phyloP scores from a whole-genome alignment of 179 eudicot genomes.

The Silene vulgaris region DNA sequence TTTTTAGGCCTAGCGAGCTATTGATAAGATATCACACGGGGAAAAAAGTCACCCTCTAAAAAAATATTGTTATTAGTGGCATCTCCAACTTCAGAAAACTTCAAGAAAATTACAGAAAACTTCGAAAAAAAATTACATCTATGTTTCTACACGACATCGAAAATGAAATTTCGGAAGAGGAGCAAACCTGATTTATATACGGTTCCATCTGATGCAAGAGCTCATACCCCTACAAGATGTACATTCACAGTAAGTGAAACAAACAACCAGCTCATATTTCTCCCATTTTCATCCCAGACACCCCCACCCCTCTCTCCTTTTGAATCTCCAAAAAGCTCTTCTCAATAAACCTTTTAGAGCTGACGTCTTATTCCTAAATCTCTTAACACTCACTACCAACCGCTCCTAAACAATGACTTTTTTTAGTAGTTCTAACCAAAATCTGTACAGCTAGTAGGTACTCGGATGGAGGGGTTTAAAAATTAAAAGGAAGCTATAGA shows the following conservation, averaged over 20 bases:
- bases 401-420: too few relatives aligned
- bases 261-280: constrained; percentile 12
- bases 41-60: not conserved
- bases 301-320: too few relatives aligned
- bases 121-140: not conserved
- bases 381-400: too few relatives aligned
- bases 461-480: not conserved
- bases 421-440: not conserved
- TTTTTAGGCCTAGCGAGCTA: not conserved
- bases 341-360: too few relatives aligned
- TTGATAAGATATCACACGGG: not conserved
- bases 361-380: too few relatives aligned
- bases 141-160: not conserved
- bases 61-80: not conserved
- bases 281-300: not conserved
- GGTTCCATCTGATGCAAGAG: constrained; percentile 99
- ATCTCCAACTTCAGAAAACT: too few relatives aligned
- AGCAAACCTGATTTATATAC: constrained; percentile 82
- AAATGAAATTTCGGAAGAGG: not conserved
- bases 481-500: not conserved
- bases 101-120: too few relatives aligned
- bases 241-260: constrained; percentile 13
- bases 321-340: too few relatives aligned
- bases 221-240: constrained; percentile 73
- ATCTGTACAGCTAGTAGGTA: not conserved